Evolutionary conservation across 768 basidiomycete genomes (phyloP), one percentile per base, ranked within the genome.

Genomic region (Hypholoma sublateritium): DNA sequence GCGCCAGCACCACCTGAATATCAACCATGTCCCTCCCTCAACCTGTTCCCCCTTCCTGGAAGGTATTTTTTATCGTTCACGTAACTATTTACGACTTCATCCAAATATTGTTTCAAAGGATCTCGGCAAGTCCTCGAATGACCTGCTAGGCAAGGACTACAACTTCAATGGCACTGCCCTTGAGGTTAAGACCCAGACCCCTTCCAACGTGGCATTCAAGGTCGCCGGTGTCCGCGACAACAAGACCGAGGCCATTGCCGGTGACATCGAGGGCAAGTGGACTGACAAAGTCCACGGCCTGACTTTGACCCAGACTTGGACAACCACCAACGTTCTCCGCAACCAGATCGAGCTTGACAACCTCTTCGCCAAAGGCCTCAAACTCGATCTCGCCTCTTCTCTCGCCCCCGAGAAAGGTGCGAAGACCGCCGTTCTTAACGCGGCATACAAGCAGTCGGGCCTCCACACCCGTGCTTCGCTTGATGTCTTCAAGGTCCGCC

Each of bases 191-290:
- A 95, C 92, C 56, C 84, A 87, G 70, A 90, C 93, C 0, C 89
- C 92, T 32, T 93, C 91, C 69, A 85, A 87, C 69, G 93, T 97
- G 65, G 80, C 87, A 71, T 98, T 99, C 90, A 92, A 92, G 76
- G 97, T 95, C 63, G 84, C 84, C 60, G 96, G 97, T 55, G 77
- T 65, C 68, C 91, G 89, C 58, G 88, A 93, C 77, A 74, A 84
- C 71, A 88, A 91, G 79, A 68, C 71, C 39, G 78, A 86, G 47
- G 74, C 75, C 72, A 98, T 98, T 78, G 64, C 71, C 37, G 96
- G 91, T 63, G 96, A 98, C 74, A 80, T 98, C 67, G 97, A 99
- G 86, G 89, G 87, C 74, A 99, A 98, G 78, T 95, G 89, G 81
- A 71, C 81, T 66, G 89, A 98, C 83, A 83, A 83, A 79, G 86